Conservation (phyloP, 805 yeast species). For the Candida railenensis region DNA sequence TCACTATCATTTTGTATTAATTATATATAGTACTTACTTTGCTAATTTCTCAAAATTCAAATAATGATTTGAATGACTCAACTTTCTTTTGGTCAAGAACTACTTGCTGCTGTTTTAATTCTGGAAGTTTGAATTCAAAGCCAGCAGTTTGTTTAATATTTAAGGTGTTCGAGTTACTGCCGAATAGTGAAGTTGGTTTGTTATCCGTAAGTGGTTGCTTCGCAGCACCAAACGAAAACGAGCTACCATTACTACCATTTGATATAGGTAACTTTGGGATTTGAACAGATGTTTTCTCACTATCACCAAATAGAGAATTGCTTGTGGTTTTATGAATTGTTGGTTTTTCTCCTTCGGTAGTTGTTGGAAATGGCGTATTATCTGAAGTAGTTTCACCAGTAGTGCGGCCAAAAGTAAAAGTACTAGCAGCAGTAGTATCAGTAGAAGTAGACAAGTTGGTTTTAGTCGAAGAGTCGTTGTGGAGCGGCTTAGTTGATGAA, state of each 20-base stretch:
- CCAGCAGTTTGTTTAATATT: not conserved
- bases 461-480: not conserved
- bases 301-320: not conserved
- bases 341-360: not conserved
- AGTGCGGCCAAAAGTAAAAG: not conserved
- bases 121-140: constrained; percentile 20
- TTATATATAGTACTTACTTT: not conserved
- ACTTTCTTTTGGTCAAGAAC: constrained; percentile 25
- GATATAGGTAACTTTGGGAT: not conserved
- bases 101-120: constrained; percentile 16
- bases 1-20: too few relatives aligned
- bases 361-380: not conserved
- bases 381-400: not conserved
- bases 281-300: not conserved
- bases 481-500: not conserved
- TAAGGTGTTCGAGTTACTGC: not conserved
- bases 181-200: not conserved
- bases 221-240: not conserved
- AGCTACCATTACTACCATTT: not conserved
- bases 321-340: not conserved
- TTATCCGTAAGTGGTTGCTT: not conserved
- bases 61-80: constrained; percentile 22
- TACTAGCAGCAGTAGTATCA: not conserved
- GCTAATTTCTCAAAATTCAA: constrained; percentile 19
- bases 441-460: not conserved